Conservation (phyloP, 2,329 filamentous ascomycete genomes). For the Diplodia seriata region DNA sequence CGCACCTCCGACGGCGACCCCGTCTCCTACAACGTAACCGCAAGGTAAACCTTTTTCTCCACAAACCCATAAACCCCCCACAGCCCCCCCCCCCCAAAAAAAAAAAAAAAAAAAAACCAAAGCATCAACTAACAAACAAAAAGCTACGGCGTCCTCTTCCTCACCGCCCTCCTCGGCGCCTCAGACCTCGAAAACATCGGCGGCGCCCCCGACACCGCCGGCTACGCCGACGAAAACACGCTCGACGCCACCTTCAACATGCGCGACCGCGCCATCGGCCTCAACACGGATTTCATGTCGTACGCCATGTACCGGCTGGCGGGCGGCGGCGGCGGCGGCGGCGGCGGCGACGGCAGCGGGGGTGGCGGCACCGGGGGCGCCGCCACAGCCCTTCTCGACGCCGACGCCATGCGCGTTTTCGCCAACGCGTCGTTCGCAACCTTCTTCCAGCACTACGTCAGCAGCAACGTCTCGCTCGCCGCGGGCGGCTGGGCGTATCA, state of each 20-base stretch:
- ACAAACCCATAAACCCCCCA: too few species aligned
- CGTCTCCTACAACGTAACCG: not conserved
- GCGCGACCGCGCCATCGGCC: not conserved
- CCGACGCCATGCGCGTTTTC: not conserved
- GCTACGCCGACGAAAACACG: not conserved
- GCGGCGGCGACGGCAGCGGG: too few species aligned
- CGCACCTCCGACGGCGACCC: not conserved
- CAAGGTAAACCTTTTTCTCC: not conserved
- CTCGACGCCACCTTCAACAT: not conserved
- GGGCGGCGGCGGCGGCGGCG: too few species aligned
- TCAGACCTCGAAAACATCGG: not conserved
- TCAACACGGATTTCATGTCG: not conserved
- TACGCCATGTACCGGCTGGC: not conserved
- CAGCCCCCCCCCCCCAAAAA: too few species aligned
- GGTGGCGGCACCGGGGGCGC: too few species aligned
- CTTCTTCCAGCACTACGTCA: slow-evolving; percentile 39
- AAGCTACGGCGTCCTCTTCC: not conserved
- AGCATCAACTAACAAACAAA: not conserved
- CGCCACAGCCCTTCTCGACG: not conserved
- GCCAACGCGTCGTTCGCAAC: not conserved
- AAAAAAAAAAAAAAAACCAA: too few species aligned
- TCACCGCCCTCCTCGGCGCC: not conserved
- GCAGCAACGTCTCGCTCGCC: slow-evolving; percentile 35
- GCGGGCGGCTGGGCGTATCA: slow-evolving; percentile 40
- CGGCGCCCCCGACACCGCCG: not conserved